A percentile compares a stretch with the other conserved stretches of the same genome.
phyloP scores from a whole-genome alignment of 1,139 yeast species.

The Suhomyces anneliseae region DNA sequence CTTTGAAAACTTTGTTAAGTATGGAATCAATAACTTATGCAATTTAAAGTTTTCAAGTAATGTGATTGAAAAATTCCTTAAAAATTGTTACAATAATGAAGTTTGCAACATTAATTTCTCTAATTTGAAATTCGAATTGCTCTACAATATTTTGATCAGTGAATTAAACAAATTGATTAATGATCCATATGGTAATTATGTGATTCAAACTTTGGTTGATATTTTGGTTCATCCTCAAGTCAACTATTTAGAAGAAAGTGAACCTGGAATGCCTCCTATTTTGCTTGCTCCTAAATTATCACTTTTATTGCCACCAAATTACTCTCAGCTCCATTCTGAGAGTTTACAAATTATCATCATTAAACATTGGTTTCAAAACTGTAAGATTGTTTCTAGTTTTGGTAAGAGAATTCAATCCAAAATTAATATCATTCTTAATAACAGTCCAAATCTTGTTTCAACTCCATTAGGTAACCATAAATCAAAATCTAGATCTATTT shows the following conservation, averaged over 20 bases:
- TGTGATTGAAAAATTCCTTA: conserved; percentile 47
- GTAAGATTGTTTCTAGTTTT: conserved; percentile 45
- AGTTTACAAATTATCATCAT: conserved; percentile 35
- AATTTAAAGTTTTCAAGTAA: conserved; percentile 48
- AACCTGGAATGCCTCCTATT: conserved; percentile 1
- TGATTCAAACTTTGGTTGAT: conserved; percentile 37
- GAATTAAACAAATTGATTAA: conserved; percentile 48
- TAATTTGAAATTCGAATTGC: conserved; percentile 39
- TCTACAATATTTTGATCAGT: conserved; percentile 33
- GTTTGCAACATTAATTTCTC: conserved; percentile 19
- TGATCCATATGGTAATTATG: conserved; percentile 30
- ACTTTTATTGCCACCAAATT: conserved; percentile 24
- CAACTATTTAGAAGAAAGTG: conserved; percentile 13
- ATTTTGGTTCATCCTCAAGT: conserved; percentile 35
- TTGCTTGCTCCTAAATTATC: conserved; percentile 20
- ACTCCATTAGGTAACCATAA: conserved; percentile 7
- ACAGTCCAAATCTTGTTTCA: neutral
- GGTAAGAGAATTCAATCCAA: conserved; percentile 51
- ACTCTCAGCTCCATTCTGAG: conserved; percentile 8
- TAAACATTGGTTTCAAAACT: conserved; percentile 44
- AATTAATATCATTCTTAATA: conserved; percentile 36
- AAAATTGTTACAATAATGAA: conserved; percentile 44
- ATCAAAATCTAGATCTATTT: conserved; percentile 9
- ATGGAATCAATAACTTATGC: conserved; percentile 40
- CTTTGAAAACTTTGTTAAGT: conserved; percentile 35